These are phyloP conservation scores for Stylosanthes scabra DNA, from an alignment of 331 rosid species.

Conservation along the genomic window DNA sequence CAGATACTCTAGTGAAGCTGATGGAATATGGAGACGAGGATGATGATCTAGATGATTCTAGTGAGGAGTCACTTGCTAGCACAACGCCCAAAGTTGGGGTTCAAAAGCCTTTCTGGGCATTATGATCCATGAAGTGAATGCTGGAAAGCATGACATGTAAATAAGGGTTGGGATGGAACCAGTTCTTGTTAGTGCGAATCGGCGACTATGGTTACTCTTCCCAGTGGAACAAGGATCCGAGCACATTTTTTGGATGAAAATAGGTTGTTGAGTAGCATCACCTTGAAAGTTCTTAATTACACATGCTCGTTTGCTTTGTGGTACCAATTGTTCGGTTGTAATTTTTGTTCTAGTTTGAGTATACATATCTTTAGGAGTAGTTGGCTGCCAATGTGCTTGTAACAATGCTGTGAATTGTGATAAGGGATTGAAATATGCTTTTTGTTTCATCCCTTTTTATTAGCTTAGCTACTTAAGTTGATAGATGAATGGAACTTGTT, in stretches of 20 bases:
- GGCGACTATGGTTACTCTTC: conserved; percentile 24
- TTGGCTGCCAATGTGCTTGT: conserved; percentile 21
- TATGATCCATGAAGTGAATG: conserved; percentile 48
- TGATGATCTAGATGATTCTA: conserved; percentile 68
- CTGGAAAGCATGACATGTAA: conserved; percentile 38
- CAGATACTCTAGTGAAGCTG: conserved; percentile 90
- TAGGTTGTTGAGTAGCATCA: conserved; percentile 33
- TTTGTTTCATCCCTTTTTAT: conserved; percentile 19
- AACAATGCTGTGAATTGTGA: conserved; percentile 12
- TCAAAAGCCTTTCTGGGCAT: conserved; percentile 93
- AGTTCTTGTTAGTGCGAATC: conserved; percentile 22
- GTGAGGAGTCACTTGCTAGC: conserved; percentile 49
- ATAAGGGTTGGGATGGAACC: conserved; percentile 28
- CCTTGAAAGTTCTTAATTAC: conserved; percentile 16
- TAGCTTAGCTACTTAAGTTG: background rate
- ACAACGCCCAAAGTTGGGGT: conserved; percentile 40
- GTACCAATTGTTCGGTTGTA: conserved; percentile 29
- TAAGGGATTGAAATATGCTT: conserved; percentile 22
- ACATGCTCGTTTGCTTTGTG: conserved; percentile 18
- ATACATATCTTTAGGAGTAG: conserved; percentile 20
- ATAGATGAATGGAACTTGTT: conserved; percentile 23
- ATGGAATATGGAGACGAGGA: conserved; percentile 99
- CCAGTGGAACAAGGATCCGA: background rate
- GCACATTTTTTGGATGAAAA: conserved; percentile 32
- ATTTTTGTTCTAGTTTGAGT: conserved; percentile 26